These are phyloP conservation scores for Thalassiosira oceanica DNA, from an alignment of 352 stramenopile species.

Conservation along the genomic window DNA sequence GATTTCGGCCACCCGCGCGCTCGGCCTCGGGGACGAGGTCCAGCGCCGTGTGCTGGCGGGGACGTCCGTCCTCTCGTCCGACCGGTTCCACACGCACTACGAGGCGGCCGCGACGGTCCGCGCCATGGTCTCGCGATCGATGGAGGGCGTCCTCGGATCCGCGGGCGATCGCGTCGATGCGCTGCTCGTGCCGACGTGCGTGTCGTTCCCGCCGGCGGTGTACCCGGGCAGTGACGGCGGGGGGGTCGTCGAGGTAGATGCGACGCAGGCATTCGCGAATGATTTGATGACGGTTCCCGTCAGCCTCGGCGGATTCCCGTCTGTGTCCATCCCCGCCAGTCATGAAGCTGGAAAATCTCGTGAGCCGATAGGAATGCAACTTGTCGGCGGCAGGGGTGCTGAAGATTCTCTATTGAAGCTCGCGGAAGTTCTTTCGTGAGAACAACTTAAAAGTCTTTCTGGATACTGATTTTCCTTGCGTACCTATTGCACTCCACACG, in stretches of 20 bases:
- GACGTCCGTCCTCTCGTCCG: conserved; percentile 74
- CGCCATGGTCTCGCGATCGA: conserved; percentile 52
- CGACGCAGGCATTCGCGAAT: conserved; percentile 74
- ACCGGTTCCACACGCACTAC: conserved; percentile 81
- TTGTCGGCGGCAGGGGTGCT: conserved; percentile 43
- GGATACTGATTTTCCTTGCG: no score
- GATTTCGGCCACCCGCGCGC: conserved; percentile 56
- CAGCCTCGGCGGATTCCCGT: conserved; percentile 70
- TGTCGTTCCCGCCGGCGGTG: conserved; percentile 53
- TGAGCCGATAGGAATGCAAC: conserved; percentile 39
- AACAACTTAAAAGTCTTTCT: no score
- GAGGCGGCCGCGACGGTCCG: conserved; percentile 68
- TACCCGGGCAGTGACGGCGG: conserved; percentile 21
- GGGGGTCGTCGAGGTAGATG: conserved; percentile 29
- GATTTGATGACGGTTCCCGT: conserved; percentile 80
- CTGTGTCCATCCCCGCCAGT: conserved; percentile 65
- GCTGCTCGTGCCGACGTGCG: conserved; percentile 67
- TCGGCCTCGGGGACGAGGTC: conserved; percentile 76
- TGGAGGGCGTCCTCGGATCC: conserved; percentile 46
- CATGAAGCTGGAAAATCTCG: neutral
- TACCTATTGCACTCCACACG: no score
- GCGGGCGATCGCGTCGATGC: conserved; percentile 55
- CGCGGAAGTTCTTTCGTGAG: no score
- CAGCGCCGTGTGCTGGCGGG: conserved; percentile 68
- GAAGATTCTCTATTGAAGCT: conserved; percentile 55